phyloP scores from a whole-genome alignment of 2,329 filamentous ascomycete species.

The Clonostachys solani region DNA sequence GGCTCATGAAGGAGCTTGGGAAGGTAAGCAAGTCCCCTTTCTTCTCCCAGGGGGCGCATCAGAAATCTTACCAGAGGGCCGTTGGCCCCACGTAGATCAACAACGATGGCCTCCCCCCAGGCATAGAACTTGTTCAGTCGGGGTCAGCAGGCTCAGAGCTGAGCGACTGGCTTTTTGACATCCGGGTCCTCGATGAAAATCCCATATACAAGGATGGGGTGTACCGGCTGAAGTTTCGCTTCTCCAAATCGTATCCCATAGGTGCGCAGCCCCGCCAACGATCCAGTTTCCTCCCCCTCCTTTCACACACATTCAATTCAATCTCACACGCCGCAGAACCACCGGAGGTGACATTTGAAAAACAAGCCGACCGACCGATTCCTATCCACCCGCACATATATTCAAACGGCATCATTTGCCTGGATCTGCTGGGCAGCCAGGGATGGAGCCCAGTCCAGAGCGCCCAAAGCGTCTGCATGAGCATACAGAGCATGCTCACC shows the following conservation, averaged over 20 bases:
- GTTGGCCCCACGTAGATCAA: constrained; percentile 37
- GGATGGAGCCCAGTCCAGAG: constrained; percentile 98
- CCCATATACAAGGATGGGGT: constrained; percentile 78
- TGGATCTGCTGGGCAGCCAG: constrained; percentile 81
- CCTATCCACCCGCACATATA: constrained; percentile 98
- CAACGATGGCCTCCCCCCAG: constrained; percentile 52
- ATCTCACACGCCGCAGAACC: constrained; percentile 56
- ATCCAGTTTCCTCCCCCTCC: neutral
- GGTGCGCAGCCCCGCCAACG: constrained; percentile 43
- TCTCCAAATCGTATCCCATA: constrained; percentile 83
- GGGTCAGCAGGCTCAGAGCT: constrained; percentile 78
- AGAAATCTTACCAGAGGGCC: neutral
- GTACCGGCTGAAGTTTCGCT: constrained; percentile 84
- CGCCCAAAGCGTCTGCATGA: constrained; percentile 95
- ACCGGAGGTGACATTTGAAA: constrained; percentile 87
- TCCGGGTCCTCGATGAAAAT: constrained; percentile 84
- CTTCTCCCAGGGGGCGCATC: neutral
- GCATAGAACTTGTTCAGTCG: constrained; percentile 75
- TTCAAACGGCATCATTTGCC: constrained; percentile 96
- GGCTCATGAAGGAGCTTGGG: constrained; percentile 53
- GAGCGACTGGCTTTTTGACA: constrained; percentile 84
- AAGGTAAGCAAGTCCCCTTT: constrained; percentile 38
- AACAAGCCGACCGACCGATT: constrained; percentile 61
- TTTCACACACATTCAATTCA: neutral
- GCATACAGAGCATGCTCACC: constrained; percentile 96